Conservation (phyloP, 169 alveolate species). For the Plasmodium fragile region DNA sequence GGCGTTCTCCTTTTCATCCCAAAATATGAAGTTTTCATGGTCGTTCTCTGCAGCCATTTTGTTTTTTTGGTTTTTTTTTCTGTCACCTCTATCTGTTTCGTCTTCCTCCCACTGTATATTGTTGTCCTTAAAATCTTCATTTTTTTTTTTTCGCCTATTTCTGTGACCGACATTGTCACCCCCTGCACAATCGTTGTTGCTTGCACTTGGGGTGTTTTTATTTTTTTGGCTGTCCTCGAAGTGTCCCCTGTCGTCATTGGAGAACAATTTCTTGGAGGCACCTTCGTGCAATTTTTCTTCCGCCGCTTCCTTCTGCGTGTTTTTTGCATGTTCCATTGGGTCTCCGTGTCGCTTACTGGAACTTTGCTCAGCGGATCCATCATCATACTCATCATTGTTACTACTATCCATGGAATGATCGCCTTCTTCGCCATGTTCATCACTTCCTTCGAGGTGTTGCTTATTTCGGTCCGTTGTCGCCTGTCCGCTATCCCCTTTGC, state of each 20-base stretch:
- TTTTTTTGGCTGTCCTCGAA: conserved; percentile 6
- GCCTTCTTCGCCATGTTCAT: not conserved
- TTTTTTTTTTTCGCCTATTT: not conserved
- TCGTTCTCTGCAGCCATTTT: not conserved
- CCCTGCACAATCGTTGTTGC: not conserved
- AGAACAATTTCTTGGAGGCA: not conserved
- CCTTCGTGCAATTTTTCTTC: not conserved
- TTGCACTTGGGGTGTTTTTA: not conserved
- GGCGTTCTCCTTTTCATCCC: not conserved
- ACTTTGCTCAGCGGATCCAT: not conserved
- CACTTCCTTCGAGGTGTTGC: not conserved
- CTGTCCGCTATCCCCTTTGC: not conserved
- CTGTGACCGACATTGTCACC: not conserved
- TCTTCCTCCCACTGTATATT: not conserved
- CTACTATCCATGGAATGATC: not conserved
- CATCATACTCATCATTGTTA: not conserved
- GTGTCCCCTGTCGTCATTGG: conserved; percentile 8
- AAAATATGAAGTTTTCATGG: not conserved
- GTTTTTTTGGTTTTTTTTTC: not conserved
- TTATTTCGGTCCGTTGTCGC: not conserved
- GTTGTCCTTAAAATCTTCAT: not conserved
- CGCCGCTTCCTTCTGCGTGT: not conserved
- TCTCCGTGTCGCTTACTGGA: not conserved
- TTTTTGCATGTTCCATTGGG: not conserved
- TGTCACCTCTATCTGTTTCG: not conserved